Evolutionary conservation across 192 early-diverging fungal genomes (phyloP).

Genomic region (Rhizoclosmatium globosum): DNA sequence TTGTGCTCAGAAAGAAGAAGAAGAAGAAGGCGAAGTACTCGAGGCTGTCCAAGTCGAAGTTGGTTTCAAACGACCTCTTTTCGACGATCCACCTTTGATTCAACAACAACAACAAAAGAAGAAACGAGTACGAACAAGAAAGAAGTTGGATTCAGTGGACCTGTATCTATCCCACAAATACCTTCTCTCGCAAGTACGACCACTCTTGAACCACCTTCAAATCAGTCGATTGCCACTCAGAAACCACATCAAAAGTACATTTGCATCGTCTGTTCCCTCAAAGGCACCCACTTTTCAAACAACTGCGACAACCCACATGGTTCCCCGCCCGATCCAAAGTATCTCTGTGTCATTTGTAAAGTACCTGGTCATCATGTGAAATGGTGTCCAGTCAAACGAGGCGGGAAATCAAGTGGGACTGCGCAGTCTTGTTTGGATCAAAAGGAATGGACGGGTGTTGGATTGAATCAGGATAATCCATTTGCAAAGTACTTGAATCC

Average conservation of each 20-base stretch:
- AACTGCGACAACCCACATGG: slow-evolving; percentile 26
- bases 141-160: neutral
- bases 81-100: neutral
- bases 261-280: neutral
- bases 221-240: neutral
- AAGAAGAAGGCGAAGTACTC: neutral
- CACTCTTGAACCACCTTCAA: neutral
- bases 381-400: slow-evolving; percentile 26
- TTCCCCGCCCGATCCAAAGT: neutral
- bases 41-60: neutral
- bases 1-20: too few relatives aligned
- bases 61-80: neutral
- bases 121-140: neutral
- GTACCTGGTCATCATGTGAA: slow-evolving; percentile 27
- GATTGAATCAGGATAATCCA: too few relatives aligned
- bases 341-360: slow-evolving; percentile 15
- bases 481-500: too few relatives aligned
- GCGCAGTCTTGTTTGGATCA: too few relatives aligned
- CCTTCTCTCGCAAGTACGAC: neutral
- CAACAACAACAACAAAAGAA: neutral
- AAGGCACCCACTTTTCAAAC: slow-evolving; percentile 1
- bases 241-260: slow-evolving; percentile 7
- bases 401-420: neutral
- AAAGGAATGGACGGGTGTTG: too few relatives aligned
- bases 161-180: neutral